Evolutionary conservation across 2,329 filamentous ascomycete species (phyloP).

Genomic region (Colletotrichum noveboracense): DNA sequence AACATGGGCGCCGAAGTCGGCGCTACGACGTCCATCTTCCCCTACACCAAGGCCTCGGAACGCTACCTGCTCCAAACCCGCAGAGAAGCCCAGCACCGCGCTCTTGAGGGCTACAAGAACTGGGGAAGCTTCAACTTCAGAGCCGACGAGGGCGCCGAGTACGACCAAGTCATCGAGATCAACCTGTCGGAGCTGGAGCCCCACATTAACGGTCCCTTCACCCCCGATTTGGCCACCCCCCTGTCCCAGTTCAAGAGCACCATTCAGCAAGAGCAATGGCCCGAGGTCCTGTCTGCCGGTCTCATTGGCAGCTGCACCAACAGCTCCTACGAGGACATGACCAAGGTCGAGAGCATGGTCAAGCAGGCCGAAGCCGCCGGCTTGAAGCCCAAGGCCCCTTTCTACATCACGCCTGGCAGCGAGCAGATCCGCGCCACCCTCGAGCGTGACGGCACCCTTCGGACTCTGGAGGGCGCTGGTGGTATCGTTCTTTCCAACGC

Average conservation of each 20-base stretch:
- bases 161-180: conserved; percentile 91
- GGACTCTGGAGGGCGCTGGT: conserved; percentile 85
- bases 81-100: conserved; percentile 49
- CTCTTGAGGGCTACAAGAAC: conserved; percentile 19
- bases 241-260: conserved; percentile 88
- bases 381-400: conserved; percentile 85
- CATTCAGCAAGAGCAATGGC: conserved; percentile 87
- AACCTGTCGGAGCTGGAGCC: conserved; percentile 90
- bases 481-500: conserved; percentile 93
- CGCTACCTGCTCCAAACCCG: conserved; percentile 89
- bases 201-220: conserved; percentile 96
- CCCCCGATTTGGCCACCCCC: conserved; percentile 92
- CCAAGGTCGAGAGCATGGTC: conserved; percentile 88
- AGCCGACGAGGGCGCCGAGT: conserved; percentile 82
- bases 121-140: conserved; percentile 50
- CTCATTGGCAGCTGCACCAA: conserved; percentile 99
- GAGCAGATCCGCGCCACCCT: conserved; percentile 97
- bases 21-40: conserved; percentile 95
- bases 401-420: conserved; percentile 95
- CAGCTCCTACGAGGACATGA: conserved; percentile 99
- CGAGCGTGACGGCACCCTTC: conserved; percentile 84
- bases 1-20: conserved; percentile 94
- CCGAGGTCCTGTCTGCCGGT: conserved; percentile 86
- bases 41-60: conserved; percentile 82
- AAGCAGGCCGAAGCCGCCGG: conserved; percentile 91